Evolutionary conservation across 805 yeast species (phyloP), one percentile per base, ranked within the genome.

Genomic region (Torulaspora quercuum): DNA sequence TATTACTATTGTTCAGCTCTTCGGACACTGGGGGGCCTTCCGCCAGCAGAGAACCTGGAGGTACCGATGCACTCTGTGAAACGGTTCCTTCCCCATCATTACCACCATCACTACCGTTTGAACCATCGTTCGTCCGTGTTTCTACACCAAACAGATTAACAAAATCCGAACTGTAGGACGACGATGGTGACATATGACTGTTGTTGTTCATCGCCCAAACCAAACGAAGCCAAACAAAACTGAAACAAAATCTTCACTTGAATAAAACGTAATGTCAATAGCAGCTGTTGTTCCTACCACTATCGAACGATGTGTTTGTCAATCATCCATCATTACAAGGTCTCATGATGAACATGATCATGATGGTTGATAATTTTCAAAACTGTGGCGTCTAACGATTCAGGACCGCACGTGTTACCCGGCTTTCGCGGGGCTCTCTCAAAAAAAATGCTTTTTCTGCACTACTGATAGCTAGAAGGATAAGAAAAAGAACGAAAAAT

Each of bases 101-200:
- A n/a, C 7, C 11, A 14, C 22, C 23, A 11, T 28, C 33, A 7
- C 13, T 17, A n/a, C 18, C 27, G 14, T 25, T 31, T 11, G 17
- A 8, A 5, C 24, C 26, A 8, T 34, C 35, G 6, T 28, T 23
- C 16, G 18, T 29, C 11, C 28, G 37, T 18, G 33, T 35, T 6
- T 32, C 44, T 7, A 37, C 35, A n/a, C 51, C 55, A 29, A 51
- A 49, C n/a, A 51, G 44, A 31, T 37, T 51, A 22, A 39, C 37
- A 22, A 49, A 51, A 8, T 50, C 52, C 10, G 39, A 30, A 13
- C 19, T 37, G 21, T 44, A 49, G 4, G 49, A 40, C 12, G 41
- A 33, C 17, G 32, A 26, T n/a, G n/a, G n/a, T 7, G 21, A 23
- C 6, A 21, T 21, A 26, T 29, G 37, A 21, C 34, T 26, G 29